These are phyloP conservation scores for Polygonum maritimum DNA, from an alignment of 148 eudicot genomes.

Conservation along the genomic window DNA sequence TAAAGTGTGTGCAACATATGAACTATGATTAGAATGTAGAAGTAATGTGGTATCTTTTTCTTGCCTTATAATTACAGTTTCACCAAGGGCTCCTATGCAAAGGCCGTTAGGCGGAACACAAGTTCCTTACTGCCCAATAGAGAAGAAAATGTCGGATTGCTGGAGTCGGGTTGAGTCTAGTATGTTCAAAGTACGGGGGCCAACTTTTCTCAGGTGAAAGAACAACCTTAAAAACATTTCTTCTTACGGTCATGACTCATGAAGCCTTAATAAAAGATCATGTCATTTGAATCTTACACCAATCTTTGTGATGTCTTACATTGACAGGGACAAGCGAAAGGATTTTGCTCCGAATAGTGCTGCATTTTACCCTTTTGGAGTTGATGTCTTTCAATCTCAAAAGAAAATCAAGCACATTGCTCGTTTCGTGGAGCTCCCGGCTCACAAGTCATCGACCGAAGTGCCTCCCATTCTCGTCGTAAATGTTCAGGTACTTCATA, in stretches of 20 bases:
- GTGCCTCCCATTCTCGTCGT: slow-evolving; percentile 78
- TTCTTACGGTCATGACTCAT: not conserved
- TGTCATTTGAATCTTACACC: not conserved
- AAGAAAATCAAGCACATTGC: slow-evolving; percentile 79
- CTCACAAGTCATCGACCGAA: slow-evolving; percentile 31
- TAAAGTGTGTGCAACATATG: not conserved
- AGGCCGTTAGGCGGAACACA: slow-evolving; percentile 90
- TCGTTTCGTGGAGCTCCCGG: slow-evolving; percentile 82
- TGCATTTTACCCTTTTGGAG: slow-evolving; percentile 81
- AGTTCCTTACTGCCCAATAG: slow-evolving; percentile 65
- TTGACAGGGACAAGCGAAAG: slow-evolving; percentile 74
- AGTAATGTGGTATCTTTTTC: not conserved
- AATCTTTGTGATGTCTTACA: not conserved
- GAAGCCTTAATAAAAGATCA: not conserved
- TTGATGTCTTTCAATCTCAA: slow-evolving; percentile 77
- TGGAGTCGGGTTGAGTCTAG: slow-evolving; percentile 82
- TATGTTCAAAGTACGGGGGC: slow-evolving; percentile 77
- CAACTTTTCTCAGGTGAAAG: slow-evolving; percentile 56
- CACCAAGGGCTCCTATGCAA: slow-evolving; percentile 63
- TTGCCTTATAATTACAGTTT: slow-evolving; percentile 45
- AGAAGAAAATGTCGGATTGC: slow-evolving; percentile 70
- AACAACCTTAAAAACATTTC: not conserved
- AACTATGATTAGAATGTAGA: not conserved
- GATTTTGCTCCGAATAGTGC: slow-evolving; percentile 61
- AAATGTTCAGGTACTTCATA: slow-evolving; percentile 63